Conservation (phyloP, 805 yeast genomes). For the Cyberlindnera japonica region DNA sequence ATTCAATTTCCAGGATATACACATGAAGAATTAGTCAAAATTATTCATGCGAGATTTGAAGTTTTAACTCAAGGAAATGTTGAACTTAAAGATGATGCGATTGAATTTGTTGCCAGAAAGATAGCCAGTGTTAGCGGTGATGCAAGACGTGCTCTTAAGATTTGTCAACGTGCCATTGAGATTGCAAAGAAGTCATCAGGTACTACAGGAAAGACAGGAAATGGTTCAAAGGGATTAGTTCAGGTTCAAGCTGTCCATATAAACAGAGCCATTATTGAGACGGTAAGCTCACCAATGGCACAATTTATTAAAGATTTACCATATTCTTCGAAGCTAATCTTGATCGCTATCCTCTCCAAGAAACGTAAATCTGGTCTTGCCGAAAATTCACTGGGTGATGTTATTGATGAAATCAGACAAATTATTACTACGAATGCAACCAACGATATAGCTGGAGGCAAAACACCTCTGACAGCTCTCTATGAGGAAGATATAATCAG, state of each 20-base stretch:
- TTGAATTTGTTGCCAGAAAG: constrained; percentile 88
- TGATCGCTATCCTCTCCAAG: constrained; percentile 64
- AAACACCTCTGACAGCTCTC: constrained; percentile 31
- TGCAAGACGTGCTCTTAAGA: constrained; percentile 87
- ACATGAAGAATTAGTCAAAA: constrained; percentile 67
- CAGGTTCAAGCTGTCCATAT: constrained; percentile 68
- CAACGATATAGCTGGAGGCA: constrained; percentile 29
- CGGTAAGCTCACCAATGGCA: constrained; percentile 70
- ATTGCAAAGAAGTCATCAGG: constrained; percentile 43
- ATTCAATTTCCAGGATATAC: constrained; percentile 88
- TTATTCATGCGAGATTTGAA: constrained; percentile 69
- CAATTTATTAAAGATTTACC: constrained; percentile 57
- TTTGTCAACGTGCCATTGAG: constrained; percentile 86
- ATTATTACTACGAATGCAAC: constrained; percentile 40
- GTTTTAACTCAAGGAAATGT: constrained; percentile 35
- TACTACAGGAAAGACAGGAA: constrained; percentile 25
- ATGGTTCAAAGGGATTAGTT: constrained; percentile 19
- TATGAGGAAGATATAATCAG: constrained; percentile 41
- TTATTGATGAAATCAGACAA: constrained; percentile 70
- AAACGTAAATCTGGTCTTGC: constrained; percentile 64
- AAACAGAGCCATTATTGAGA: constrained; percentile 73
- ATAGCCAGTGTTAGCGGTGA: constrained; percentile 97
- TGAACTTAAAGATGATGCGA: constrained; percentile 60
- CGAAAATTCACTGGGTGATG: constrained; percentile 70
- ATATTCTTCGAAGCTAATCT: constrained; percentile 63